Evolutionary conservation across 306 rosid genomes (phyloP), one percentile per base, ranked within the genome.

Genomic region (Pterocarpus santalinus): DNA sequence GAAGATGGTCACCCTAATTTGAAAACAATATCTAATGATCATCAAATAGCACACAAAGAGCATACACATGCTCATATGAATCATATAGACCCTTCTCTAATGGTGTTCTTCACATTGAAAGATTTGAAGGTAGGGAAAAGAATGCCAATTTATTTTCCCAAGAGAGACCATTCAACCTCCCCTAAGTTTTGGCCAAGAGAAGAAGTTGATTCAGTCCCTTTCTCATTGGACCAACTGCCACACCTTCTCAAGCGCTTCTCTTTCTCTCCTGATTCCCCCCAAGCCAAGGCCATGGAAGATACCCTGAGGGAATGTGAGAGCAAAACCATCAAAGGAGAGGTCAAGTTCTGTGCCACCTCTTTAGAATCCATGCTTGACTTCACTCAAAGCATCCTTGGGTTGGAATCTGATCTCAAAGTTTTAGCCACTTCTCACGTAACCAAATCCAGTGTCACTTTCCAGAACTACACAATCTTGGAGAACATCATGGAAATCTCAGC

Each of bases 301-400:
- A 91, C 97, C 3, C 86, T 90, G 0, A 75, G 69, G 4, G 88
- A 88, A 22, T 95, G 97, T 65, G 98, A 95, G 65, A 80, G 65
- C 22, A 82, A 71, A 66, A 80, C 97, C 65, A 90, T 90, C 78
- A 64, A 73, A 78, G 94, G 98, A 53, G 95, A 91, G 86, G 84
- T 87, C 34, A 95, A 92, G 61, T 68, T 77, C 16, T 95, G 98
- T 61, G 88, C 95, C 1, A 92, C 97, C 14, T 95, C 97, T 5
- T 70, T 90, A 11, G 95, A 92, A 80, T 91, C 98, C 51, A 86
- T 92, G 92, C 76, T 91, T 60, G 89, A 84, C 16, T 95, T 95
- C 38, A 69, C 84, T 17, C 75, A 12, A 4, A 78, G 39, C 8
- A 83, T 85, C 32, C 78, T 91, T 11, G 97, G 93, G 9, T 1